Conservation (phyloP, 169 alveolate species). For the Eimeria brunetti region DNA sequence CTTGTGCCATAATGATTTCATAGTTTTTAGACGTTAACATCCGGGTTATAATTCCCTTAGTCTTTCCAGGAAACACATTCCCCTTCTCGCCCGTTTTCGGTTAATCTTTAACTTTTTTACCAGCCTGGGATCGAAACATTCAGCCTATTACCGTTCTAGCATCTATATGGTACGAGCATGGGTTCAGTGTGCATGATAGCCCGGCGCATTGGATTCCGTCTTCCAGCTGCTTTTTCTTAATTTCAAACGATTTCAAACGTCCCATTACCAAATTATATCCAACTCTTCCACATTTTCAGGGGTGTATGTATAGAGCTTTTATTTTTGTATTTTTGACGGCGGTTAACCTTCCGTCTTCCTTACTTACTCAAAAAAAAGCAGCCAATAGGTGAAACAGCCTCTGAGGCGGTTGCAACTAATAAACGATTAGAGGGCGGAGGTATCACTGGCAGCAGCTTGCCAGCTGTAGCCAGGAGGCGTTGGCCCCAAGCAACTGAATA, state of each 20-base stretch:
- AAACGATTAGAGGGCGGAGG: too few species aligned
- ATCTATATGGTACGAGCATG: background rate
- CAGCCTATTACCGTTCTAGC: background rate
- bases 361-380: too few species aligned
- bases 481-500: too few species aligned
- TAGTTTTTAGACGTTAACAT: conserved; percentile 19
- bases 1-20: conserved; percentile 9
- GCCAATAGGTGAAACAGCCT: too few species aligned
- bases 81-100: conserved; percentile 7
- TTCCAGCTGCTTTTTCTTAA: conserved; percentile 27
- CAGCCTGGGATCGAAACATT: conserved; percentile 7
- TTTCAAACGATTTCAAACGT: background rate
- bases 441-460: too few species aligned
- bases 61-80: background rate
- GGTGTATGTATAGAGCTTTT: background rate
- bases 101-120: conserved; percentile 3
- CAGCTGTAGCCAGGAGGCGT: too few species aligned
- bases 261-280: background rate
- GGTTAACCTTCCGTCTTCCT: conserved; percentile 1
- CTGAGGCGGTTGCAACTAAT: too few species aligned
- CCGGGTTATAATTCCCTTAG: background rate
- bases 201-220: conserved; percentile 40
- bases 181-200: conserved; percentile 11
- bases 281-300: background rate
- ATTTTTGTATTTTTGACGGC: background rate